Base-by-base conservation (phyloP, 768 basidiomycete species). In the Podaxis mareebaensis region DNA sequence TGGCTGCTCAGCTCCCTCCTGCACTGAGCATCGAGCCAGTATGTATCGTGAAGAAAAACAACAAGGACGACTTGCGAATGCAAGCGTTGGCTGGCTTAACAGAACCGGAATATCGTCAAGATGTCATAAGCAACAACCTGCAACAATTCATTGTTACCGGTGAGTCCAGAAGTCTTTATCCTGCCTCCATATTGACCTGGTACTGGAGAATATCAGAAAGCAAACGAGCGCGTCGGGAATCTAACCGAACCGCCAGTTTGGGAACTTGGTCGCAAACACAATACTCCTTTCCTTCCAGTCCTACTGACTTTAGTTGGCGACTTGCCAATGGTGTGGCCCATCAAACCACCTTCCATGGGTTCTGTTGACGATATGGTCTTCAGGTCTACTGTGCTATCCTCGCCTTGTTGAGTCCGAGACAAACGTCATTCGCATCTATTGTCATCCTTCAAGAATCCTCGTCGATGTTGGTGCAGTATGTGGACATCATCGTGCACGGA, bases 371-470 rank as follows among this genome's bases (percentile, higher is more conserved):
- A 10, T 33, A 42, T n/a, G 28, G 40, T 44, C 10, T 1, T 3
- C 54, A 81, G 80, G 63, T 78, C 1, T 81, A 77, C 54, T 81
- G 74, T 51, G 78, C 76, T 0, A 48, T 73, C 6, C 68, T 71
- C 26, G 74, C 74, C 0, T 58, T 78, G 1, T 40, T 75, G 2
- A 69, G 70, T 46, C 79, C 80, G 2, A 60, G 69, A 0, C 70
- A 70, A 44, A 76, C 79, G 53, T 78, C 80, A 2, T 55, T 81
- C 13, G 71, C 78, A 0, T 76, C 76, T 1, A 71, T 81, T 26
- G 79, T 79, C 1, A 75, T 78, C 44, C 69, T 81, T 3, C 78
- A 81, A 33, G 73, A 76, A 54, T 78, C 78, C 0, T 75, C 78
- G 0, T 49, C 64, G 2, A 63, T 66, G 4, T 63, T 82, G 1